Evolutionary conservation across 1,284 basidiomycete species (phyloP).

Genomic region (Cutaneotrichosporon spelunceum): DNA sequence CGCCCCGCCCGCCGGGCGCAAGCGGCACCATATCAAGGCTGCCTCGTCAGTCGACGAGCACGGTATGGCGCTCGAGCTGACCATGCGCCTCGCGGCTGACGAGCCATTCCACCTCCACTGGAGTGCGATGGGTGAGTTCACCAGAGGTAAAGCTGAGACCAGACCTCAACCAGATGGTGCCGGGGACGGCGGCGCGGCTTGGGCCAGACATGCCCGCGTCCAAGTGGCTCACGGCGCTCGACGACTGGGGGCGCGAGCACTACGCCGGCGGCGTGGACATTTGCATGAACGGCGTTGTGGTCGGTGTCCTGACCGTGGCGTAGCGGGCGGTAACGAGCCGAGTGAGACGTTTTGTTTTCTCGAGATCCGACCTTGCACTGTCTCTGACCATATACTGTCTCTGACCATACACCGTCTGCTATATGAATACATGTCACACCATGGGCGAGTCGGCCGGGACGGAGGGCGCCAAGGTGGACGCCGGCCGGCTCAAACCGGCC

Average conservation of each 20-base stretch:
- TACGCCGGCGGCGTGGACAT: conserved; percentile 45
- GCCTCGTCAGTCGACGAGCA: conserved; percentile 41
- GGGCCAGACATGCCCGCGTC: conserved; percentile 46
- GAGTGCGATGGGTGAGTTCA: conserved; percentile 43
- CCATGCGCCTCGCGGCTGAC: conserved; percentile 25
- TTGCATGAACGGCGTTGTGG: conserved; percentile 42
- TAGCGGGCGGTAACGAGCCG: conserved; percentile 15
- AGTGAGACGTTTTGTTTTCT: not conserved
- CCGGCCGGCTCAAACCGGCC: not conserved
- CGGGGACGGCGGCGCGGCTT: conserved; percentile 37
- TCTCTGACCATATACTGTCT: not conserved
- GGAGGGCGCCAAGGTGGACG: conserved; percentile 1
- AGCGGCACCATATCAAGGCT: conserved; percentile 85
- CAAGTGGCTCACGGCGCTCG: conserved; percentile 41
- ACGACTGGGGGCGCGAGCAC: conserved; percentile 40
- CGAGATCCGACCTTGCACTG: not conserved
- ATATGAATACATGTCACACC: conserved; percentile 6
- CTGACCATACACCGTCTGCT: not conserved
- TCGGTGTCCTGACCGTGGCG: conserved; percentile 42
- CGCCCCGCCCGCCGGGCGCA: conserved; percentile 65
- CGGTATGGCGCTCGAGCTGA: conserved; percentile 39
- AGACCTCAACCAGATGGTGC: conserved; percentile 51
- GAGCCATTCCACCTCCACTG: conserved; percentile 41
- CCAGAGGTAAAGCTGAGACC: not conserved
- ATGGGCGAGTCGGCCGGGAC: conserved; percentile 1